Evolutionary conservation across 805 yeast genomes (phyloP), one percentile per base, ranked within the genome.

Genomic region (Candida arabinofermentans): DNA sequence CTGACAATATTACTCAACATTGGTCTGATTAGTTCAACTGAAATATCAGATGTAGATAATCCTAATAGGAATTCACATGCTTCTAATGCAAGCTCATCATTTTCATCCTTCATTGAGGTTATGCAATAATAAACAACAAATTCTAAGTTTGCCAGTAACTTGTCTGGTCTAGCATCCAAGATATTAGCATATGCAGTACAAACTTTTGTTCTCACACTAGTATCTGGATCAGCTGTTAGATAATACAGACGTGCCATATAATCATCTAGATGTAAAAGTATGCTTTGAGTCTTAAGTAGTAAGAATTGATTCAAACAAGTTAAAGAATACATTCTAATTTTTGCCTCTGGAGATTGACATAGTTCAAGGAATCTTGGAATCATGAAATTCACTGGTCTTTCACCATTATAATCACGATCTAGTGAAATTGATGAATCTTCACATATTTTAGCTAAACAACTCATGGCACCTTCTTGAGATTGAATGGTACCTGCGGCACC

Each of bases 51-150:
- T 2, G 88, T 82, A 0, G 90, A 77, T 41, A 91, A 70, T 1
- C 86, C 79, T 34, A 91, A 73, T 44, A 93, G 66, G 53, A 93
- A 89, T 65, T 93, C 98, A 61, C 96, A 88, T 3, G 96, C 97
- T 59, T 90, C 96, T 42, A 90, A 69, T 0, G 96, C 83, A 24
- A 88, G 95, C 41, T 74, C 81, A 50, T 85, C 90, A 47, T 82
- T 81, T 10, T 55, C 47, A 44, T 74, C 76, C 42, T 74, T 74
- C 66, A 91, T 79, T 44, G 89, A 76, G 64, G 89, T 96, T 38
- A 88, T 64, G 55, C 90, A 81, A 66, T 85, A 93, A 49, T 80
- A 77, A 31, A 91, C 76, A 13, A 93, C 88, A n/a, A 97, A 97
- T 41, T 74, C 79, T 42, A 91, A 61, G 60, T 91, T 95, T 7